Base-by-base conservation (phyloP, 495 filamentous ascomycete species). In the Gamarada debralockiae region DNA sequence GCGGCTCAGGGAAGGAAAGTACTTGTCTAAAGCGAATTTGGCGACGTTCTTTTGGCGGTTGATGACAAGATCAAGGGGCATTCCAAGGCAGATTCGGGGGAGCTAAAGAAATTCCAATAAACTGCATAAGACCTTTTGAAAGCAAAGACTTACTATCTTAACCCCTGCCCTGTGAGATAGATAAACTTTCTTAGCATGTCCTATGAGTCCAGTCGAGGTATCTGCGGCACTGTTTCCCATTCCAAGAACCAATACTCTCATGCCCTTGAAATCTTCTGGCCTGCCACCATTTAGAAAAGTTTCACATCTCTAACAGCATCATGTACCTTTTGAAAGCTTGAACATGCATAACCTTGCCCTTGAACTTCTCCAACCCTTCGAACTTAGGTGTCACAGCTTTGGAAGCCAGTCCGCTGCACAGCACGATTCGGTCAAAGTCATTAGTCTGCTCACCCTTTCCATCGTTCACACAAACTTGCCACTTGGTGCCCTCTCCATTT, bases 391-490 rank as follows among this genome's bases (percentile, higher is more conserved):
- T 8, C 8, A n/a, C 31, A 8, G 31, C 31, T n/a, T 34, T 34
- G 8, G 31, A 8, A 8, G 8, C 8, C 8, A 8, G n/a, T 8
- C 31, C 31, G n/a, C n/a, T 8, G 31, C 31, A 34, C 8, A 34
- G n/a, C 31, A n/a, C 31, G 31, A 34, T 34, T n/a, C n/a, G 8
- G n/a, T 34, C 31, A n/a, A 34, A 34, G 8, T 34, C 31, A n/a
- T 8, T n/a, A 8, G n/a, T 8, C 50, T 61, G 45, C 18, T 37
- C 38, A 10, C 43, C 53, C 9, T 56, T 61, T 23, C 61, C 54
- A 23, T 45, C 48, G 23, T 59, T 50, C n/a, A 69, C 25, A 9
- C 65, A 59, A 20, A 71, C 43, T 13, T 46, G 24, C 59, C 58
- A 65, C 41, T 54, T 59, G 17, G 33, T 55, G 47, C 54, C 48